A percentile compares a stretch with the other conserved stretches of the same genome.
These are phyloP conservation scores for Grigorovia yakushimaensis DNA, from an alignment of 805 yeast species.

Conservation along the genomic window DNA sequence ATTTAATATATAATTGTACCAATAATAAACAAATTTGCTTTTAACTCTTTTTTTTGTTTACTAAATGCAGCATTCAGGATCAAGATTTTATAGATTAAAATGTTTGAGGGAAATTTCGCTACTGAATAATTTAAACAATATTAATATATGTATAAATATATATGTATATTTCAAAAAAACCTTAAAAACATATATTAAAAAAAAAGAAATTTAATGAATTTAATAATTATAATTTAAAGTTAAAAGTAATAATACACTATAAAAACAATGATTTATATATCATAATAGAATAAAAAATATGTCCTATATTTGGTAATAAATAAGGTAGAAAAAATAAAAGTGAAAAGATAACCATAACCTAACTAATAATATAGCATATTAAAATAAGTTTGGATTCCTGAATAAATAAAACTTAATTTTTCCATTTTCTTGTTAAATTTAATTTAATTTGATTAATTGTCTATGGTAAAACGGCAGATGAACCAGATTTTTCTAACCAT, in stretches of 20 bases:
- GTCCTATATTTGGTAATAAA: background rate
- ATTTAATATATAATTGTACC: background rate
- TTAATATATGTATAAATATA: too few relatives aligned
- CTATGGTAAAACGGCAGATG: conserved; percentile 31
- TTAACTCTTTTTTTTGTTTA: too few relatives aligned
- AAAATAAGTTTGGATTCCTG: background rate
- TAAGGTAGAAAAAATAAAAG: background rate
- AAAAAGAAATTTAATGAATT: too few relatives aligned
- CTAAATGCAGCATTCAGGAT: too few relatives aligned
- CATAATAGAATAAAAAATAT: background rate
- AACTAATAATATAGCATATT: background rate
- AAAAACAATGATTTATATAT: background rate
- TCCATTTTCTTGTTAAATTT: background rate
- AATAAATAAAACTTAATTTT: background rate
- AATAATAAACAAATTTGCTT: background rate
- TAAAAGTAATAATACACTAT: background rate
- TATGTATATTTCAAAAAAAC: too few relatives aligned
- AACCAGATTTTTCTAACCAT: conserved; percentile 51
- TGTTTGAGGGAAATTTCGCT: too few relatives aligned
- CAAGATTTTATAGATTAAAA: too few relatives aligned
- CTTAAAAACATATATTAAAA: too few relatives aligned
- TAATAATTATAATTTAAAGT: background rate
- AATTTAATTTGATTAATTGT: background rate
- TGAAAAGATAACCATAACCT: background rate
- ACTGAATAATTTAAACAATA: too few relatives aligned